These are phyloP conservation scores for Aureobasidium sp. DNA, from an alignment of 2,329 filamentous ascomycete species.

Conservation along the genomic window DNA sequence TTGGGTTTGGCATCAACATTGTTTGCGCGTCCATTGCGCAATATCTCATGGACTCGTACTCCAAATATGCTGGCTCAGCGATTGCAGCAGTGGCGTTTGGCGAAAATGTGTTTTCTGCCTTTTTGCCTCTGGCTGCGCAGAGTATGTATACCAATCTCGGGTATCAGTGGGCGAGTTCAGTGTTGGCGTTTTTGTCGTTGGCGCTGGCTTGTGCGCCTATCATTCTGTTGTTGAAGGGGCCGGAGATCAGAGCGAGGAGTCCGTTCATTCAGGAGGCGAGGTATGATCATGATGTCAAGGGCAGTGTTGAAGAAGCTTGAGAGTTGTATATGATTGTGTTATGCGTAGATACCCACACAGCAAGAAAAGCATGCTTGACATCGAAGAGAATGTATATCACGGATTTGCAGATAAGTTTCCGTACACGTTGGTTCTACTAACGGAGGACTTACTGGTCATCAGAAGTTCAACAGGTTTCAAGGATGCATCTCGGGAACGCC, in stretches of 20 bases:
- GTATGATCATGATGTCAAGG: constrained; percentile 13
- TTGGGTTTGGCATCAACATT: constrained; percentile 43
- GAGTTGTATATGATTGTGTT: neutral
- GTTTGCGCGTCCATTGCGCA: constrained; percentile 40
- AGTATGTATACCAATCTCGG: constrained; percentile 42
- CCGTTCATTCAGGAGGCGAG: constrained; percentile 25
- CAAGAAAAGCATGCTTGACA: neutral
- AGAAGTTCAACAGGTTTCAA: no score
- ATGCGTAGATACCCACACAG: neutral
- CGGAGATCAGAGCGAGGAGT: constrained; percentile 24
- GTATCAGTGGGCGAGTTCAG: constrained; percentile 42
- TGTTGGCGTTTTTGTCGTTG: constrained; percentile 39
- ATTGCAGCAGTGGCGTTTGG: constrained; percentile 41
- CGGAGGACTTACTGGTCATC: no score
- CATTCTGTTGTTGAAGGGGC: constrained; percentile 32
- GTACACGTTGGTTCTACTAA: no score
- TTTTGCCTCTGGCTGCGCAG: constrained; percentile 40
- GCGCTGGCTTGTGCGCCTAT: constrained; percentile 38
- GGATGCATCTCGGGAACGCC: neutral
- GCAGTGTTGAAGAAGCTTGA: neutral
- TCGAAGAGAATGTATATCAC: neutral
- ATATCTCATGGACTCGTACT: constrained; percentile 45
- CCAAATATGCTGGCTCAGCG: constrained; percentile 41
- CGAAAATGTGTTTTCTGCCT: constrained; percentile 42
- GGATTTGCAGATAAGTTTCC: neutral